phyloP scores from a whole-genome alignment of 2,329 filamentous ascomycete species.

The Aspergillus sp. region DNA sequence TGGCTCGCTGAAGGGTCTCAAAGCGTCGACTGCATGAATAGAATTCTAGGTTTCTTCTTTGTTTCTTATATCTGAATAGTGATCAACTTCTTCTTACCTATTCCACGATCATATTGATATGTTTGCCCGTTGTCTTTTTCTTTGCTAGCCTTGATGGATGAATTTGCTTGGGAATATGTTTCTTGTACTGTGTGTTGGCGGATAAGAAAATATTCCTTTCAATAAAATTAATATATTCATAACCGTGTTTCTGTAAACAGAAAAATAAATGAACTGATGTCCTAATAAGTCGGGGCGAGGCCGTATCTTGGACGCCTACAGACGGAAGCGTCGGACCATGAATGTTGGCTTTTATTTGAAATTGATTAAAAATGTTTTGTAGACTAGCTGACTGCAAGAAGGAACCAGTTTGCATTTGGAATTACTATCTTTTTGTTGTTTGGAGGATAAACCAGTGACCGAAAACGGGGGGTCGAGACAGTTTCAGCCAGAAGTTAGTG shows the following conservation, averaged over 20 bases:
- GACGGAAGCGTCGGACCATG: neutral
- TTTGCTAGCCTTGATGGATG: conserved; percentile 27
- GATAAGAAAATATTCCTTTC: conserved; percentile 25
- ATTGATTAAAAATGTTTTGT: neutral
- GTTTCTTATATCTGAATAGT: conserved; percentile 29
- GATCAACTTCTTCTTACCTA: conserved; percentile 30
- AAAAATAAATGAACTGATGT: neutral
- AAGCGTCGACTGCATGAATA: conserved; percentile 58
- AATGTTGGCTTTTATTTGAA: neutral
- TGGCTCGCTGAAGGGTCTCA: conserved; percentile 90
- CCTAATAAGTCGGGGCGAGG: neutral
- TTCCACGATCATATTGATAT: conserved; percentile 16
- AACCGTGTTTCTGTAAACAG: neutral
- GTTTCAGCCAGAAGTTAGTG: neutral
- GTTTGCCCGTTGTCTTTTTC: conserved; percentile 19
- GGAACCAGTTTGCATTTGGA: neutral
- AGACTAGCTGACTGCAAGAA: neutral
- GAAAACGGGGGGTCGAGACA: neutral
- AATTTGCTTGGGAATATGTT: conserved; percentile 30
- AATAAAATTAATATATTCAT: conserved; percentile 18
- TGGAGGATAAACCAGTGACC: neutral
- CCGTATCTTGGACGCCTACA: too few relatives aligned
- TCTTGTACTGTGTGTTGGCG: conserved; percentile 26
- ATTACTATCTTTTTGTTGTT: neutral
- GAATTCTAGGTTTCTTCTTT: conserved; percentile 23